These are phyloP conservation scores for Funneliformis caledonium DNA, from an alignment of 371 early-diverging fungal species.

Conservation along the genomic window DNA sequence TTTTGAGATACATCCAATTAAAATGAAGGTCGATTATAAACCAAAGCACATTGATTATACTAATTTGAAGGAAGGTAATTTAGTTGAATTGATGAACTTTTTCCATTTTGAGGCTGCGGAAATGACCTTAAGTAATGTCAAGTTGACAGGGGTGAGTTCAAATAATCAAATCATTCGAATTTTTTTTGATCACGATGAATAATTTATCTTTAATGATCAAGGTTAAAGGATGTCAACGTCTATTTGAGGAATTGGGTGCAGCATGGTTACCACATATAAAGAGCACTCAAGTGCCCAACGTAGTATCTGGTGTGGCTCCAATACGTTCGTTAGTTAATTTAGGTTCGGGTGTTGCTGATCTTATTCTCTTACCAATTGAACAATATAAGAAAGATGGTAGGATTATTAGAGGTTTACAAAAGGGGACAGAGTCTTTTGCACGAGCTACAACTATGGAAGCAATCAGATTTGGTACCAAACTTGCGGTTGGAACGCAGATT, in stretches of 20 bases:
- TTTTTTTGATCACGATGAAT: too few species aligned
- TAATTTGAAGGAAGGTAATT: slow-evolving; percentile 73
- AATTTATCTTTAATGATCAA: slow-evolving; percentile 27
- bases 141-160: slow-evolving; percentile 70
- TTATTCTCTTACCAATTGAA: slow-evolving; percentile 90
- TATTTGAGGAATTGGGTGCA: slow-evolving; percentile 65
- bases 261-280: slow-evolving; percentile 92
- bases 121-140: slow-evolving; percentile 76
- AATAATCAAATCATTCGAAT: slow-evolving; percentile 1
- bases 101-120: slow-evolving; percentile 92
- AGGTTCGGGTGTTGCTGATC: slow-evolving; percentile 90
- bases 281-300: slow-evolving; percentile 84
- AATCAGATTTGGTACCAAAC: slow-evolving; percentile 81
- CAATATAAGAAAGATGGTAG: slow-evolving; percentile 94
- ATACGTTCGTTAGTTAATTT: slow-evolving; percentile 89
- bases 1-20: slow-evolving; percentile 75
- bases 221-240: slow-evolving; percentile 64
- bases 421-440: slow-evolving; percentile 88
- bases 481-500: slow-evolving; percentile 90
- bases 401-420: slow-evolving; percentile 83
- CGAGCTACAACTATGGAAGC: slow-evolving; percentile 90
- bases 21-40: slow-evolving; percentile 93
- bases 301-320: slow-evolving; percentile 91
- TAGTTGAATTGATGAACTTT: slow-evolving; percentile 90
- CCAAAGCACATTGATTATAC: slow-evolving; percentile 87